A percentile compares a stretch with the other conserved stretches of the same genome.
Evolutionary conservation across 1,139 yeast genomes (phyloP).

Genomic region (Candida glucosophila): DNA sequence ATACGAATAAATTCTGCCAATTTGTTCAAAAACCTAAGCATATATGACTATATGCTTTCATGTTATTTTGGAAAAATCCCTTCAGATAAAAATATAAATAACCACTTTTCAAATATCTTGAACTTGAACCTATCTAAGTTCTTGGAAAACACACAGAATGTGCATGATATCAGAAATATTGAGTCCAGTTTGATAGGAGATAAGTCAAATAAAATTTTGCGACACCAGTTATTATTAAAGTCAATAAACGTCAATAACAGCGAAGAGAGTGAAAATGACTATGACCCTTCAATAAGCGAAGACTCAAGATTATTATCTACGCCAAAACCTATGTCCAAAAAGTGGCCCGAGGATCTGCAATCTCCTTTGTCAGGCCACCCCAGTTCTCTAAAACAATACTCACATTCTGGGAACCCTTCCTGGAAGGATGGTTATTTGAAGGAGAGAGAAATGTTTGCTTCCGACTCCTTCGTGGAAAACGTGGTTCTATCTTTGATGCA

Average conservation of each 20-base stretch:
- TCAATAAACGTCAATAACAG: constrained; percentile 14
- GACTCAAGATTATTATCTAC: too few species aligned
- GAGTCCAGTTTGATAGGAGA: constrained; percentile 23
- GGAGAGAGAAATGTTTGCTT: too few species aligned
- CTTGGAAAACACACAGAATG: constrained; percentile 27
- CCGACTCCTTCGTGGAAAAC: too few species aligned
- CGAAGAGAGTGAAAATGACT: too few species aligned
- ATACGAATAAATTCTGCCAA: constrained; percentile 24
- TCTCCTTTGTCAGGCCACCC: too few species aligned
- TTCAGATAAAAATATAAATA: constrained; percentile 16
- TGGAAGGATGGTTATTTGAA: too few species aligned
- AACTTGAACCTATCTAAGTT: constrained; percentile 32
- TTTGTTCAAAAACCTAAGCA: constrained; percentile 25
- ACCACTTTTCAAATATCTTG: constrained; percentile 30
- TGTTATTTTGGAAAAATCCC: constrained; percentile 35
- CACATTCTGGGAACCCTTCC: too few species aligned
- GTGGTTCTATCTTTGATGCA: too few species aligned
- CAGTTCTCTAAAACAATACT: too few species aligned
- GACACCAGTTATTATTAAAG: constrained; percentile 27
- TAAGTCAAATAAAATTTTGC: constrained; percentile 24
- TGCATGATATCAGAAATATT: constrained; percentile 19
- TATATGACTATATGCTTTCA: constrained; percentile 33
- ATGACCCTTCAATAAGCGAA: too few species aligned
- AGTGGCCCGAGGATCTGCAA: too few species aligned
- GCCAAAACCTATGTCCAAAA: too few species aligned